A percentile compares a stretch with the other conserved stretches of the same genome.
Evolutionary conservation across 768 basidiomycete species (phyloP).

Genomic region (Naganishia kalamii): DNA sequence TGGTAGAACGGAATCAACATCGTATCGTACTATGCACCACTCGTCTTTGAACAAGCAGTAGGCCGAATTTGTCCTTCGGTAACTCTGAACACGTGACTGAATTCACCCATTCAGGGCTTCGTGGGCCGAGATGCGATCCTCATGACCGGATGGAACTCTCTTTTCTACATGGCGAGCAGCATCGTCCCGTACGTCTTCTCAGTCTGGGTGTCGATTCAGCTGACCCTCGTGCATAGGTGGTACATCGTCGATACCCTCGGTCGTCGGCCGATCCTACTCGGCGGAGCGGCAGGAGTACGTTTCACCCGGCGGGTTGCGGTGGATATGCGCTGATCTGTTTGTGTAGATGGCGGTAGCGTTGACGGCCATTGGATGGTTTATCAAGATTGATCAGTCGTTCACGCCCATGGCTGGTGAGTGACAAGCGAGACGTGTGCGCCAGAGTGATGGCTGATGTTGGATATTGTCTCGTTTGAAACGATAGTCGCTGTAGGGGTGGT

Average conservation of each 20-base stretch:
- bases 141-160: constrained; percentile 91
- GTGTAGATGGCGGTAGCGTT: constrained; percentile 73
- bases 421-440: neutral
- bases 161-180: constrained; percentile 58
- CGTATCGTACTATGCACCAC: constrained; percentile 22
- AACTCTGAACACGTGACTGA: neutral
- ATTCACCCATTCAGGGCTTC: constrained; percentile 89
- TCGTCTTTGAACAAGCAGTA: constrained; percentile 73
- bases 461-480: neutral
- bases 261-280: constrained; percentile 74
- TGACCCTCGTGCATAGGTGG: constrained; percentile 57
- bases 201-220: neutral
- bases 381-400: constrained; percentile 76
- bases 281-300: constrained; percentile 71
- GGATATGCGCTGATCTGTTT: neutral
- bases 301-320: neutral
- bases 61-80: constrained; percentile 13
- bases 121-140: constrained; percentile 84
- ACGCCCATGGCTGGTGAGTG: constrained; percentile 60
- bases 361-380: constrained; percentile 80
- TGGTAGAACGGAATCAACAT: constrained; percentile 90
- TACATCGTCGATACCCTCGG: constrained; percentile 89
- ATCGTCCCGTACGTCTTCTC: constrained; percentile 65
- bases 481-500: constrained; percentile 81
- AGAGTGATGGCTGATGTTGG: neutral